Percentiles rank a stretch among this genome's conserved stretches.
Conservation (phyloP, 345 rosid species). For the Camelina laxa region DNA sequence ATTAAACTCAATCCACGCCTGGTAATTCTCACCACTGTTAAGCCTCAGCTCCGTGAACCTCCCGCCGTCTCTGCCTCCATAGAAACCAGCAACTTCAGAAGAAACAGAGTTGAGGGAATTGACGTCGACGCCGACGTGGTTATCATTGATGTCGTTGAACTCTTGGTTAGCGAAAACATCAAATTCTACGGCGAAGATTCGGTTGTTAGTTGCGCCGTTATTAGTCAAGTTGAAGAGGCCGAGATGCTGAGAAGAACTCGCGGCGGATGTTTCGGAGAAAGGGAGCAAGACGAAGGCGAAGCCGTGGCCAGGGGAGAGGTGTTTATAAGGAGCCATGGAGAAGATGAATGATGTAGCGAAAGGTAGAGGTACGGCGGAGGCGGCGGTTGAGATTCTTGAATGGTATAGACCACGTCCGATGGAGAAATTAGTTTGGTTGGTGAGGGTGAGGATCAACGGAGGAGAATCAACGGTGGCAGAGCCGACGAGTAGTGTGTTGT, state of each 20-base stretch:
- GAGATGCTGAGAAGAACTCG: constrained; percentile 57
- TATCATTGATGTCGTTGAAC: constrained; percentile 61
- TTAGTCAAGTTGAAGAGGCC: constrained; percentile 65
- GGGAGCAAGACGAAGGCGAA: constrained; percentile 67
- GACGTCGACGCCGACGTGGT: constrained; percentile 78
- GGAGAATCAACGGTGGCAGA: constrained; percentile 57
- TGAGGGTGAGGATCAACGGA: constrained; percentile 57
- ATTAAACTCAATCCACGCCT: constrained; percentile 77
- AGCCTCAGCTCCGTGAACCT: constrained; percentile 47
- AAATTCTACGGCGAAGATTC: constrained; percentile 65
- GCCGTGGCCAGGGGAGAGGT: constrained; percentile 65
- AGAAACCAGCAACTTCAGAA: constrained; percentile 60
- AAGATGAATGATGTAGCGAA: constrained; percentile 80
- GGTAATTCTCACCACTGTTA: constrained; percentile 70
- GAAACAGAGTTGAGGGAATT: constrained; percentile 59
- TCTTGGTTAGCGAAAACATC: constrained; percentile 76
- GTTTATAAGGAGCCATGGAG: constrained; percentile 61
- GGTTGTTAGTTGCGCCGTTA: constrained; percentile 49
- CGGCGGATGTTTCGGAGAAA: constrained; percentile 47
- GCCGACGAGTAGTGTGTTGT: constrained; percentile 48
- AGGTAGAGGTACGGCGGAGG: constrained; percentile 48
- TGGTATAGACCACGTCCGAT: constrained; percentile 73
- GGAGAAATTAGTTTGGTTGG: constrained; percentile 52
- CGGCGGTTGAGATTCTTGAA: constrained; percentile 50
- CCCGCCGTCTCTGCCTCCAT: constrained; percentile 39